These are phyloP conservation scores for Amylocarpus encephaloides DNA, from an alignment of 2,329 filamentous ascomycete genomes.

Conservation along the genomic window DNA sequence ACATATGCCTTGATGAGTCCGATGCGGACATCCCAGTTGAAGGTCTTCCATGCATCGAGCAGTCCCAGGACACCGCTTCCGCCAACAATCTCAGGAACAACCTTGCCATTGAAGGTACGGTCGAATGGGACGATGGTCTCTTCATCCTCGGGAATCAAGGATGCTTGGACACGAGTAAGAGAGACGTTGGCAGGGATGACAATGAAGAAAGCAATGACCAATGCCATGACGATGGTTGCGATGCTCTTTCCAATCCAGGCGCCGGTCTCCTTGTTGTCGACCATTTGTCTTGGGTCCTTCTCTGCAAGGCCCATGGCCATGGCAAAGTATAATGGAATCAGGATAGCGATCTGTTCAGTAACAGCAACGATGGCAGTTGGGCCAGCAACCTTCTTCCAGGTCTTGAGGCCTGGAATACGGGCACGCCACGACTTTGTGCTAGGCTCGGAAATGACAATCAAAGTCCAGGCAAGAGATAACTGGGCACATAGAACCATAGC, in stretches of 20 bases:
- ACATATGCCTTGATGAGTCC: constrained; percentile 68
- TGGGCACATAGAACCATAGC: constrained; percentile 58
- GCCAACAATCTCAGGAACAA: constrained; percentile 67
- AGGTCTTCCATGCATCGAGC: constrained; percentile 71
- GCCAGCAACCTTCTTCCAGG: constrained; percentile 61
- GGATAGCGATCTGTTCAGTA: constrained; percentile 44
- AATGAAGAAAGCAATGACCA: constrained; percentile 53
- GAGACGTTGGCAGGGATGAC: constrained; percentile 71
- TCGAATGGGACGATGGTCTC: constrained; percentile 88
- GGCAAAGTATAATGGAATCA: constrained; percentile 43
- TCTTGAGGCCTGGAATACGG: constrained; percentile 57
- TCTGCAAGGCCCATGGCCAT: constrained; percentile 33
- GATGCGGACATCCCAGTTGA: constrained; percentile 64
- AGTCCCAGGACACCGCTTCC: constrained; percentile 66
- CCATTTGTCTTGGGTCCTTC: constrained; percentile 13
- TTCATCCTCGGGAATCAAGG: constrained; percentile 72
- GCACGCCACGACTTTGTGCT: constrained; percentile 55
- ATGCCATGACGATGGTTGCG: constrained; percentile 39
- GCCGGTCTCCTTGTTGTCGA: constrained; percentile 32
- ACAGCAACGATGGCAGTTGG: constrained; percentile 60
- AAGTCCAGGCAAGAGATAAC: constrained; percentile 73
- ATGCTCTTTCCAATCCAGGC: constrained; percentile 39
- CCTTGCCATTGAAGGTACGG: constrained; percentile 72
- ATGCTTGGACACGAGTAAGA: constrained; percentile 78
- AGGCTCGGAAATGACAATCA: constrained; percentile 72